phyloP scores from a whole-genome alignment of 305 asterid genomes.

The Fraxinus angustifolia region DNA sequence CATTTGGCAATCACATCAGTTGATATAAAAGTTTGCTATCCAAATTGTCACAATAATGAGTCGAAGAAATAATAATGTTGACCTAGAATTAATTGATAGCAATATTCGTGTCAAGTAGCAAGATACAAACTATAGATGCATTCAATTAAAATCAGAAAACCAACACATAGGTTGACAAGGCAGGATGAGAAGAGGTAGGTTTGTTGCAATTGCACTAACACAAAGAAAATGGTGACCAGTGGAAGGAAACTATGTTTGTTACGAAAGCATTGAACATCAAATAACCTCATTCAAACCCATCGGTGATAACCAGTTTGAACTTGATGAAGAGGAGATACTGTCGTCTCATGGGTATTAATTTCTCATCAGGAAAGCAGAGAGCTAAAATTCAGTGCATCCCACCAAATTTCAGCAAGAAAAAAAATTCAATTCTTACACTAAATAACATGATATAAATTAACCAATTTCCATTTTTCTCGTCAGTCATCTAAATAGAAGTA shows the following conservation, averaged over 20 bases:
- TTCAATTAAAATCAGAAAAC: background rate
- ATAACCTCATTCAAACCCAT: background rate
- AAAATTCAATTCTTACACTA: background rate
- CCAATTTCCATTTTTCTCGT: background rate
- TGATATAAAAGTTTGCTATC: background rate
- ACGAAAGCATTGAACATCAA: background rate
- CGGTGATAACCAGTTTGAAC: background rate
- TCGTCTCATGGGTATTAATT: background rate
- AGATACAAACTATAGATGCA: background rate
- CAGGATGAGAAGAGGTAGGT: background rate
- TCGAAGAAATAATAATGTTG: background rate
- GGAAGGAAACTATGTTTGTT: background rate
- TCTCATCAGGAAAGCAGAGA: background rate
- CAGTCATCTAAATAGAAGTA: constrained; percentile 15
- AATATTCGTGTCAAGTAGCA: background rate
- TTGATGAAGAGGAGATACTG: background rate
- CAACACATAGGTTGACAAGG: background rate
- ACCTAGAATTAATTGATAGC: background rate
- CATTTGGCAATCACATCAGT: constrained; percentile 2
- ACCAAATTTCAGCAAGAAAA: background rate
- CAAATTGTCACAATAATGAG: background rate
- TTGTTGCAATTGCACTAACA: background rate
- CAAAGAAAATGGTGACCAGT: background rate
- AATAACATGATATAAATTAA: background rate
- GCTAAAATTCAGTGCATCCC: background rate